Evolutionary conservation across 176 grass and related monocot genomes (phyloP), one percentile per base, ranked within the genome.

Genomic region (Triticum monococcum): DNA sequence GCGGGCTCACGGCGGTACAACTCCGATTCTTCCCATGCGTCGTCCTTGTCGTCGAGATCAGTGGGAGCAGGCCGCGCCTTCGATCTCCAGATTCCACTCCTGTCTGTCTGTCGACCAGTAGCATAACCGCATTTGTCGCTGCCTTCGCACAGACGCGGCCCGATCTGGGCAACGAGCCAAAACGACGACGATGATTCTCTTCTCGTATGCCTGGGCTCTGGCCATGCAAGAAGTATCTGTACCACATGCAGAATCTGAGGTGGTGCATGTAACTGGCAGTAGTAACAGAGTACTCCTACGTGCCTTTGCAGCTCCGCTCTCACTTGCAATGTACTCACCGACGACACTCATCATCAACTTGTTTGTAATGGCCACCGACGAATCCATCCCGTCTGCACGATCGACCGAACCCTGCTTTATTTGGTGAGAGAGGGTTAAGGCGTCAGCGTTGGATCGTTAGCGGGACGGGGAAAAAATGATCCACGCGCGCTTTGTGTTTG

Each of bases 81-180:
- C 14, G 52, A 16, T 57, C 52, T 57, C 52, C 52, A 11, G 67
- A 3, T 17, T 52, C 16, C 31, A 22, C 32, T 10, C 67, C 17
- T 69, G 68, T 41, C 22, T 43, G 36, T n/a, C 69, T 5, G 18
- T 14, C 69, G n/a, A 54, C 50, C 50, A 54, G 50, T 54, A 59
- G 56, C 56, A 59, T 63, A 74, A 74, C 71, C 8, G 71, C 71
- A 74, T 74, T 72, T 72, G 69, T 72, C 69, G 36, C 37, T 72
- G 69, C 69, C 69, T 0, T 72, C 11, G 68, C 6, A 22, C 18
- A 9, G 9, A 38, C 33, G 33, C 68, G 68, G 5, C 18, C 68
- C 2, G 32, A 12, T 22, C 68, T 11, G 17, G 68, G 33, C 9
- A 37, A 38, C 68, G 33, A 5, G 68, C 68, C 68, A 70, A 70